A percentile compares a stretch with the other conserved stretches of the same genome.
Conservation (phyloP, 257 asterid species). For the Orobanche coerulescens region DNA sequence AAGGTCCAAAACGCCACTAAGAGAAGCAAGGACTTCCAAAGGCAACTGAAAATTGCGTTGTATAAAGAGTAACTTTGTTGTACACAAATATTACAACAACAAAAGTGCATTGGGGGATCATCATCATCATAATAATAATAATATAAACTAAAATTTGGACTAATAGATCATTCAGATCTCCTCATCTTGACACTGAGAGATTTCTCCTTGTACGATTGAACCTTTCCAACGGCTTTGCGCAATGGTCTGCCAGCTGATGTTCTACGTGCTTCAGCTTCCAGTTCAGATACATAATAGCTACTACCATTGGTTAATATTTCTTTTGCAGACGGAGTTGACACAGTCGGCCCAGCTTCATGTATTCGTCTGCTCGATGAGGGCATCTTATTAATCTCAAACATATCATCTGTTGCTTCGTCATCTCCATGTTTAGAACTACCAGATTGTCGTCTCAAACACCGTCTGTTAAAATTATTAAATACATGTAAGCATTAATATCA, state of each 20-base stretch:
- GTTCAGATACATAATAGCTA: conserved; percentile 7
- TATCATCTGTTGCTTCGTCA: conserved; percentile 35
- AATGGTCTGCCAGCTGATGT: conserved; percentile 49
- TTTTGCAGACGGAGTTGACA: background rate
- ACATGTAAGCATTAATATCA: background rate
- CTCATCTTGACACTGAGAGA: conserved; percentile 79
- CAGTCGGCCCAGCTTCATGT: conserved; percentile 7
- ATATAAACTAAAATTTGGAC: background rate
- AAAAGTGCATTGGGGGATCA: too few relatives aligned
- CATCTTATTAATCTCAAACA: conserved; percentile 51
- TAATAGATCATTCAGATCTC: conserved; percentile 27
- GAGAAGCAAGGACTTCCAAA: too few relatives aligned
- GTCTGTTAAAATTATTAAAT: conserved; percentile 30
- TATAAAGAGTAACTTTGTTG: too few relatives aligned
- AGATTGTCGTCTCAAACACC: conserved; percentile 62
- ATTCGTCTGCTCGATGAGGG: conserved; percentile 21
- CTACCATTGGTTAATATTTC: conserved; percentile 13
- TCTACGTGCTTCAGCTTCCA: conserved; percentile 36
- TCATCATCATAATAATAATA: too few relatives aligned
- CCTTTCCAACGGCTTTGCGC: conserved; percentile 67
- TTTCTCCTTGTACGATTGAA: conserved; percentile 66
- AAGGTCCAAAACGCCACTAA: background rate
- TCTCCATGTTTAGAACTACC: conserved; percentile 29
- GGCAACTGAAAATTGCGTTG: too few relatives aligned
- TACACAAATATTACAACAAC: too few relatives aligned